phyloP scores from a whole-genome alignment of 768 basidiomycete genomes.

The Rhizopogon vesiculosus region DNA sequence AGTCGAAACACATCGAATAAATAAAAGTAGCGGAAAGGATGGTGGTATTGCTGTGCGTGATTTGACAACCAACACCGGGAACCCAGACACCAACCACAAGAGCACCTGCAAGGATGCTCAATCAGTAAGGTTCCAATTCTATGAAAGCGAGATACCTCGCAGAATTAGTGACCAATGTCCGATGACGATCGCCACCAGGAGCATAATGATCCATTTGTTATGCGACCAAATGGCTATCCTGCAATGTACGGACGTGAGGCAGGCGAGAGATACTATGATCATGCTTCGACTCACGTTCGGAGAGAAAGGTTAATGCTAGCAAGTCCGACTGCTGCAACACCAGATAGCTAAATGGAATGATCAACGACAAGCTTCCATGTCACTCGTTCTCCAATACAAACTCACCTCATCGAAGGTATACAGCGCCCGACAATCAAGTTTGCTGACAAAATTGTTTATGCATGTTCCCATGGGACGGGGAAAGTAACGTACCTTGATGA shows the following conservation, averaged over 20 bases:
- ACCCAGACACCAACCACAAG: conserved; percentile 55
- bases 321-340: conserved; percentile 38
- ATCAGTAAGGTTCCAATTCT: not conserved
- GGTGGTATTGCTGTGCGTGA: conserved; percentile 55
- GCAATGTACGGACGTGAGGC: conserved; percentile 1
- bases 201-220: conserved; percentile 44
- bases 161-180: conserved; percentile 71
- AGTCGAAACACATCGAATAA: conserved; percentile 74
- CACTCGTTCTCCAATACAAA: not conserved
- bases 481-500: conserved; percentile 22
- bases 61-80: conserved; percentile 44
- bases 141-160: conserved; percentile 38
- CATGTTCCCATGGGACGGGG: not conserved
- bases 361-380: not conserved
- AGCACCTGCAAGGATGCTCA: conserved; percentile 36
- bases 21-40: conserved; percentile 68
- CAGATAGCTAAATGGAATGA: conserved; percentile 29
- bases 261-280: not conserved
- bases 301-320: conserved; percentile 45
- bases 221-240: conserved; percentile 67
- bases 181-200: conserved; percentile 49
- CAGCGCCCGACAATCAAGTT: conserved; percentile 39
- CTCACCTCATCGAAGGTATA: conserved; percentile 44
- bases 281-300: conserved; percentile 30
- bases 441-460: conserved; percentile 14